These are phyloP conservation scores for Aristolochia contorta DNA, from an alignment of 164 flowering plant genomes.

Conservation along the genomic window DNA sequence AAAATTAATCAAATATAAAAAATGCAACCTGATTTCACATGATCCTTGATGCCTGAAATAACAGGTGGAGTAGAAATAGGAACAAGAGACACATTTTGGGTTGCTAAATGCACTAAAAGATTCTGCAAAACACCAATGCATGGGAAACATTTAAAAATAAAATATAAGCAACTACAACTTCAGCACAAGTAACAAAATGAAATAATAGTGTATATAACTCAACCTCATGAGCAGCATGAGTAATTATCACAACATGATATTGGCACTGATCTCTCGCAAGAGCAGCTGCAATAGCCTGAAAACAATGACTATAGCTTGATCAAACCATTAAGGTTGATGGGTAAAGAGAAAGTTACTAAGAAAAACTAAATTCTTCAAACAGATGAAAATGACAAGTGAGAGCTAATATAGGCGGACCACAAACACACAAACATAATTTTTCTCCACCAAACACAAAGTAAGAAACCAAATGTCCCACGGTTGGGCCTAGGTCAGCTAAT, in stretches of 20 bases:
- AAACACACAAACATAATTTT: no score
- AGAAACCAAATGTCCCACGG: no score
- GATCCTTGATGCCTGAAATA: neutral
- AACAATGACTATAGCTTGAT: neutral
- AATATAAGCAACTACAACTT: neutral
- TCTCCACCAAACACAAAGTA: no score
- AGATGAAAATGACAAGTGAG: no score
- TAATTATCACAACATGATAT: constrained; percentile 50
- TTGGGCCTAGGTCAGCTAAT: no score
- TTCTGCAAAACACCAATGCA: constrained; percentile 30
- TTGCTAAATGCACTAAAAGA: constrained; percentile 36
- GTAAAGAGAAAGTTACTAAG: neutral
- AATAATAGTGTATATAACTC: neutral
- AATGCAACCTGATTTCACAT: neutral
- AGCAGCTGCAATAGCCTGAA: constrained; percentile 75
- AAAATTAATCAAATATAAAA: no score
- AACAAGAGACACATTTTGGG: constrained; percentile 28
- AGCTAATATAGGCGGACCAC: no score
- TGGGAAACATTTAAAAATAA: neutral
- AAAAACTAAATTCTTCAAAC: no score
- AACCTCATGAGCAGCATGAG: constrained; percentile 89
- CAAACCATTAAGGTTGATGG: neutral
- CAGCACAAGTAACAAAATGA: neutral
- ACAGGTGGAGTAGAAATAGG: constrained; percentile 76
- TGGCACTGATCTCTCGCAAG: constrained; percentile 61